A percentile compares a stretch with the other conserved stretches of the same genome.
phyloP scores from a whole-genome alignment of 2,329 filamentous ascomycete genomes.

The Gaeumannomyces sp. region DNA sequence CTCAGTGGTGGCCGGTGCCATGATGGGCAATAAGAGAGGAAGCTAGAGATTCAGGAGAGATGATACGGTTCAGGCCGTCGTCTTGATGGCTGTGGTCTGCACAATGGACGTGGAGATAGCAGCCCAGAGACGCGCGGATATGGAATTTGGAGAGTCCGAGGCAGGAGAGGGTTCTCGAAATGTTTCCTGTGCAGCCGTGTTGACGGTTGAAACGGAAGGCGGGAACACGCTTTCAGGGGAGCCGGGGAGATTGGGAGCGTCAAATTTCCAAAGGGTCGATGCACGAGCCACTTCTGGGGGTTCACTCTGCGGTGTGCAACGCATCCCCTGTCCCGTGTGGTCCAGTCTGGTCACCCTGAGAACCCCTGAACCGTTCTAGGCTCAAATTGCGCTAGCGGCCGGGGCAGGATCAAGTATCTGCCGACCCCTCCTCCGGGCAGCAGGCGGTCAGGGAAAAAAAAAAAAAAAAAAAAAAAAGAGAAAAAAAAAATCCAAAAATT shows the following conservation, averaged over 20 bases:
- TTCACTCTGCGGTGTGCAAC: conserved; percentile 5
- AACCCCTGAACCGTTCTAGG: conserved; percentile 5
- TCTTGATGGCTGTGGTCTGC: not conserved
- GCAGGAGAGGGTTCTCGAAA: conserved; percentile 1
- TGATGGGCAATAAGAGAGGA: conserved; percentile 29
- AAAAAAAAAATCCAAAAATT: conserved; percentile 14
- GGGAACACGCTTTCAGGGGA: conserved; percentile 17
- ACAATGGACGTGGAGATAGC: not conserved
- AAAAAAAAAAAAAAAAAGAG: conserved; percentile 18
- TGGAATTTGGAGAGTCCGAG: conserved; percentile 2
- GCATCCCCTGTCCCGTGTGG: not conserved
- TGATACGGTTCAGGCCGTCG: conserved; percentile 10
- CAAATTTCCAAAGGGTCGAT: conserved; percentile 20
- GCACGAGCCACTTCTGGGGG: conserved; percentile 19
- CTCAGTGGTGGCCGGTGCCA: conserved; percentile 53
- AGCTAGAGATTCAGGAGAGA: conserved; percentile 9
- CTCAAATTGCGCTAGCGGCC: conserved; percentile 13
- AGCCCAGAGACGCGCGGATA: not conserved
- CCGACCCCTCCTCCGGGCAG: conserved; percentile 21
- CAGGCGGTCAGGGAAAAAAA: not conserved
- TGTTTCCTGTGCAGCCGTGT: conserved; percentile 2
- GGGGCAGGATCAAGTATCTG: conserved; percentile 28
- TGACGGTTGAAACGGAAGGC: conserved; percentile 14
- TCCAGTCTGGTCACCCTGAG: not conserved
- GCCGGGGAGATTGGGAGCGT: conserved; percentile 9